Base-by-base conservation (phyloP, 139 green algal genomes). In the Choricystis sp. region DNA sequence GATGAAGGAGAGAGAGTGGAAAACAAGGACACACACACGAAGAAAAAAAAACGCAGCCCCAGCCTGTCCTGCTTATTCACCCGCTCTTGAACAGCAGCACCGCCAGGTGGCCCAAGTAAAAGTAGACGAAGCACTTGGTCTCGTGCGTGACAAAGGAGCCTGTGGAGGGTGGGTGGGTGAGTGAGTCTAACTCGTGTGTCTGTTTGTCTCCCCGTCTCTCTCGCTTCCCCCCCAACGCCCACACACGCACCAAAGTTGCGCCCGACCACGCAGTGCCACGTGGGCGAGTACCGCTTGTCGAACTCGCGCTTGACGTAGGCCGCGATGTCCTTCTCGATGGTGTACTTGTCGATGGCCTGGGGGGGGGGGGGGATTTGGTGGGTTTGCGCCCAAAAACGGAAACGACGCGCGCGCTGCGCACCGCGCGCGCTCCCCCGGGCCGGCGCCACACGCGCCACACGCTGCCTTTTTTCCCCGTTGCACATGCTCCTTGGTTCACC, bases 271-370 rank as follows among this genome's bases (percentile, higher is more conserved):
- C 89, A 97, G 78, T 98, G 90, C 92, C 93, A 99, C 2, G 93
- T 99, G 25, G 91, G 86, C 66, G 88, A 89, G 80, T 95, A 88
- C 73, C 95, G 96, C 68, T 84, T 89, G 82, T 98, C 93, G 73
- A 99, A 99, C 77, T 98, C 91, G 77, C 98, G 98, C 81, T 99
- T 99, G 69, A 99, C 91, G 69, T 85, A 96, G 0, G 89, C 84
- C 22, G 93, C 93, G 62, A 99, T 96, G 73, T 99, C 93, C 81
- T 96, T 97, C 79, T 99, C 93, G 23, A 98, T 85, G 66, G 89
- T 95, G 77, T 85, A 97, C 69, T 94, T 95, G 66, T 98, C 92
- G 31, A 98, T 60, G 0, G 89, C 92, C 84, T 96, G 79, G 26
- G 55, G 4, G 25, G 57, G 28, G 31, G 31, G 26, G 24, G 2